A percentile compares a stretch with the other conserved stretches of the same genome.
phyloP scores from a whole-genome alignment of 2,329 filamentous ascomycete species.

The Ophiostoma triangulosporum region DNA sequence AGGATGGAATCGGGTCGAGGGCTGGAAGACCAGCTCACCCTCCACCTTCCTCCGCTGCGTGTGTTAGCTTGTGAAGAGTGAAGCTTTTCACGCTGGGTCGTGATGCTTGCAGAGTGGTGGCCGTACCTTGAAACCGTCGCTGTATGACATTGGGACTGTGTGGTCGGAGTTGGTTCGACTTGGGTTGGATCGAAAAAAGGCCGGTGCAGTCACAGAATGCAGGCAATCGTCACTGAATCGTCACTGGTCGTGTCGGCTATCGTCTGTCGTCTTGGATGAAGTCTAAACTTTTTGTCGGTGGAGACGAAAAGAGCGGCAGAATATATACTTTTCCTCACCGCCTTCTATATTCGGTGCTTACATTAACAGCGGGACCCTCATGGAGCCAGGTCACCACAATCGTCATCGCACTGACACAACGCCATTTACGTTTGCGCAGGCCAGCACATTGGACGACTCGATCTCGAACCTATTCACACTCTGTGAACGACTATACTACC shows the following conservation, averaged over 20 bases:
- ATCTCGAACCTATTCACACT: no score
- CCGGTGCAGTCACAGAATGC: background rate
- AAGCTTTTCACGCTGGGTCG: background rate
- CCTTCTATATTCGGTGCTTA: constrained; percentile 12
- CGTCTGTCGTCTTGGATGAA: background rate
- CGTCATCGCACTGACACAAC: no score
- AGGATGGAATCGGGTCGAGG: constrained; percentile 55
- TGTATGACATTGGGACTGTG: constrained; percentile 12
- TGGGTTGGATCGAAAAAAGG: background rate
- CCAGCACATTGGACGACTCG: background rate
- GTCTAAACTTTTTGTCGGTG: constrained; percentile 11
- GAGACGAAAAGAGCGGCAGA: constrained; percentile 15
- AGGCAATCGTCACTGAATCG: background rate
- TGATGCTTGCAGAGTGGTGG: background rate
- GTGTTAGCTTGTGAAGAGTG: background rate
- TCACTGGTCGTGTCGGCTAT: background rate
- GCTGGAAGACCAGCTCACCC: constrained; percentile 41
- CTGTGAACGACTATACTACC: no score
- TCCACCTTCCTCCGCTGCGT: constrained; percentile 36
- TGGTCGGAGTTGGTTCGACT: background rate
- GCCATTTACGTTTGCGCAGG: background rate
- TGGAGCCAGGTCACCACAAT: background rate
- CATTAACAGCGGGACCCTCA: background rate
- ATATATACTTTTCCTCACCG: constrained; percentile 14
- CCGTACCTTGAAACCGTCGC: constrained; percentile 14